These are phyloP conservation scores for Helianthus tuberosus DNA, from an alignment of 129 eudicot species.

Conservation along the genomic window DNA sequence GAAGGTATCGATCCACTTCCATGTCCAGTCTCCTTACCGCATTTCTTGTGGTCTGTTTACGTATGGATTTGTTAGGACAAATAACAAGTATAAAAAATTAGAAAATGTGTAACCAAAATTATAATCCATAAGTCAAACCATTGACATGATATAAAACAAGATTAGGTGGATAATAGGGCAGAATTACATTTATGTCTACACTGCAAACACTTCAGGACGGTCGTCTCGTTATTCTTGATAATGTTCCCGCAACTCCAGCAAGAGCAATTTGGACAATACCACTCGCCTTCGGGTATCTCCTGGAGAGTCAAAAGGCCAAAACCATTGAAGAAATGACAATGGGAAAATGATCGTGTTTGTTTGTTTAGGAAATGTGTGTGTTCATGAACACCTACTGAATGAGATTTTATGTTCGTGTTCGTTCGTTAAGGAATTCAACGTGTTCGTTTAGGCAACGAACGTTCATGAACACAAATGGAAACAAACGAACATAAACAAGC, in stretches of 20 bases:
- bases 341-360: background rate
- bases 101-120: background rate
- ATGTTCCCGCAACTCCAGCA: constrained; percentile 73
- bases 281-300: constrained; percentile 93
- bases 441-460: no score
- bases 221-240: constrained; percentile 39
- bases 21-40: constrained; percentile 42
- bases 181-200: constrained; percentile 81
- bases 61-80: background rate
- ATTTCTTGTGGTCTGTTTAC: constrained; percentile 72
- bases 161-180: constrained; percentile 18
- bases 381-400: no score
- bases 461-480: no score
- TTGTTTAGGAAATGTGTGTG: no score
- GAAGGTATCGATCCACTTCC: constrained; percentile 39
- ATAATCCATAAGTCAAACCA: constrained; percentile 8
- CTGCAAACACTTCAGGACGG: constrained; percentile 64
- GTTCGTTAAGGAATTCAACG: no score
- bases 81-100: background rate
- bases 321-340: background rate
- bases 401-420: no score
- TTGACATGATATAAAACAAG: background rate
- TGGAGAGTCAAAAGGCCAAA: constrained; percentile 36
- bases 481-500: no score
- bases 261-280: constrained; percentile 93